Conservation (phyloP, 192 early-diverging fungal species). For the Mortierella alpina region DNA sequence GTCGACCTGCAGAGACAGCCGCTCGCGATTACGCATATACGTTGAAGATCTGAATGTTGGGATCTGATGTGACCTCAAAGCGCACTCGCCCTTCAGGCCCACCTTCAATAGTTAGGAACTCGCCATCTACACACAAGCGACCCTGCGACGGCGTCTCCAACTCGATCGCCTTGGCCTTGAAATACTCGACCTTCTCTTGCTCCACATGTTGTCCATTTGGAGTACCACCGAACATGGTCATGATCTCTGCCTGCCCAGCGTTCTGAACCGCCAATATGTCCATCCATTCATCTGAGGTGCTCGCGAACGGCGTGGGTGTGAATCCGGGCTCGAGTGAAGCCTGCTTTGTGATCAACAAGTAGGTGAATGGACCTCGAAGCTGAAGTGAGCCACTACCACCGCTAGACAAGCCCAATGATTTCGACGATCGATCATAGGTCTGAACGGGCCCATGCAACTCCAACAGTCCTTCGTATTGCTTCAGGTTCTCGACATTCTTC, state of each 20-base stretch:
- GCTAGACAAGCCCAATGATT: neutral
- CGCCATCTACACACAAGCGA: constrained; percentile 62
- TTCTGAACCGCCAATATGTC: constrained; percentile 56
- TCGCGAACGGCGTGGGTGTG: constrained; percentile 58
- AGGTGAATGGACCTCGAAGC: constrained; percentile 54
- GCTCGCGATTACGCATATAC: constrained; percentile 14
- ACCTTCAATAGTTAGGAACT: constrained; percentile 37
- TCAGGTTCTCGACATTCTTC: constrained; percentile 52
- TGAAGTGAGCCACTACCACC: neutral
- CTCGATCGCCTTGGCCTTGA: constrained; percentile 47
- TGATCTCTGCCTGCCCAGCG: constrained; percentile 44
- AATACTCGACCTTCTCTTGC: constrained; percentile 57
- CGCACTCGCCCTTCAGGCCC: constrained; percentile 31
- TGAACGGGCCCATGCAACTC: constrained; percentile 34
- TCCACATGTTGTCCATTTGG: constrained; percentile 52
- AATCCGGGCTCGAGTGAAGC: constrained; percentile 61
- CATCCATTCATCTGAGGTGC: constrained; percentile 52
- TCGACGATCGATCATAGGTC: constrained; percentile 15
- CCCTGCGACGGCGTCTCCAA: constrained; percentile 52
- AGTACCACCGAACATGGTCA: constrained; percentile 40
- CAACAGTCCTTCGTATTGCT: constrained; percentile 54
- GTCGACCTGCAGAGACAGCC: too few relatives aligned
- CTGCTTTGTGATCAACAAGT: constrained; percentile 59
- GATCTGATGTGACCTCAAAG: constrained; percentile 27
- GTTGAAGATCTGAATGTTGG: constrained; percentile 28